Evolutionary conservation across 768 basidiomycete species (phyloP).

Genomic region (Crassisporium funariophilum): DNA sequence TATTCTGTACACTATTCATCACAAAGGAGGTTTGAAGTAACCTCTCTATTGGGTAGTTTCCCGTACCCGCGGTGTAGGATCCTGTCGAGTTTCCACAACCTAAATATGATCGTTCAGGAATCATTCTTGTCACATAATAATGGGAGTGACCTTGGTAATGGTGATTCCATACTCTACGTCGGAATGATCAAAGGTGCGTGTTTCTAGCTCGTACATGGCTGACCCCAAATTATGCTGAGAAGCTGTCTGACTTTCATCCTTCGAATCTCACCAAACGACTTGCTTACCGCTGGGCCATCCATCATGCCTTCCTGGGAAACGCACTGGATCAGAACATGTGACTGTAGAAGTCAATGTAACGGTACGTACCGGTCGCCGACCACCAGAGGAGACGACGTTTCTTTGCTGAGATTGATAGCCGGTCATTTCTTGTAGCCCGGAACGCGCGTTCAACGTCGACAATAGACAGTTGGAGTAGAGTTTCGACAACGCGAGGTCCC

Average conservation of each 20-base stretch:
- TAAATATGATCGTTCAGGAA: conserved; percentile 9
- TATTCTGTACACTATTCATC: too few species aligned
- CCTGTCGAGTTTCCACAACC: conserved; percentile 40
- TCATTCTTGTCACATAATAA: background rate
- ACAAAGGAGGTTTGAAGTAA: background rate
- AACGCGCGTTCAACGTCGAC: conserved; percentile 50
- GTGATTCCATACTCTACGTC: conserved; percentile 40
- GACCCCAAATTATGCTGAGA: conserved; percentile 21
- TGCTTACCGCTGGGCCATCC: conserved; percentile 19
- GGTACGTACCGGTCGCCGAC: conserved; percentile 13
- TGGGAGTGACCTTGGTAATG: conserved; percentile 35
- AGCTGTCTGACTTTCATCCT: background rate
- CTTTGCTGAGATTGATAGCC: conserved; percentile 25
- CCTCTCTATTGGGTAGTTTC: conserved; percentile 17
- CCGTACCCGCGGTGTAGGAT: conserved; percentile 19
- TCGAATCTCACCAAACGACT: background rate
- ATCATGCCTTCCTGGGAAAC: conserved; percentile 11
- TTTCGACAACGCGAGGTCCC: conserved; percentile 50
- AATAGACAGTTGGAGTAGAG: conserved; percentile 51
- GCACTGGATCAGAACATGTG: background rate
- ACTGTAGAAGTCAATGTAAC: background rate
- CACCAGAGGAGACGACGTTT: conserved; percentile 24
- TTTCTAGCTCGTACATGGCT: conserved; percentile 34
- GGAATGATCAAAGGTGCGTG: conserved; percentile 21
- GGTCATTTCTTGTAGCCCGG: conserved; percentile 30